A percentile compares a stretch with the other conserved stretches of the same genome.
Conservation (phyloP, 441 rosid genomes). For the Erodium moschatum region DNA sequence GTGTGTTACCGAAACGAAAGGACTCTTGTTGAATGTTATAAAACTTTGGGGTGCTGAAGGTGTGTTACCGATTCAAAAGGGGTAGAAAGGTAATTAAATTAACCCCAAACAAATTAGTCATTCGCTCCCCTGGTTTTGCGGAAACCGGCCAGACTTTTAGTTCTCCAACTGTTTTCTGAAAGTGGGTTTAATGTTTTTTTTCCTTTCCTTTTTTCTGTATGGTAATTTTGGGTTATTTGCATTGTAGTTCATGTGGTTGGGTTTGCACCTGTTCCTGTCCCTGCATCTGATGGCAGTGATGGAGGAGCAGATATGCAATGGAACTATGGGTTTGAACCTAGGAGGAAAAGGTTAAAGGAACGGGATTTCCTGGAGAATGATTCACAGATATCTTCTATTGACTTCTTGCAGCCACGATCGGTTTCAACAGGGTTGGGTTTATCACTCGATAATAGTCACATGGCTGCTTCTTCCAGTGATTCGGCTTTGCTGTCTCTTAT, state of each 20-base stretch:
- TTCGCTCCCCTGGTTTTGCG: too few relatives aligned
- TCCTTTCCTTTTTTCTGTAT: too few relatives aligned
- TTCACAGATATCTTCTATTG: constrained; percentile 68
- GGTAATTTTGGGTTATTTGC: not conserved
- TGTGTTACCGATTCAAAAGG: too few relatives aligned
- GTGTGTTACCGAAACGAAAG: too few relatives aligned
- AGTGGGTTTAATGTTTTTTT: too few relatives aligned
- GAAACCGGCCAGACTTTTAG: too few relatives aligned
- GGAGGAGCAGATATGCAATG: constrained; percentile 49
- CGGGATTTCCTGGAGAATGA: constrained; percentile 65
- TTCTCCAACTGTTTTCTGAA: not conserved
- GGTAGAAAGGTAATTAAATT: too few relatives aligned
- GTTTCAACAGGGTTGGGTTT: constrained; percentile 84
- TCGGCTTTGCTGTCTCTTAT: constrained; percentile 54
- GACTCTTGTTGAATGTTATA: too few relatives aligned
- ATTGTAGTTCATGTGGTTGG: constrained; percentile 67
- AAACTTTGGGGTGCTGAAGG: too few relatives aligned
- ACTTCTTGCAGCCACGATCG: constrained; percentile 54
- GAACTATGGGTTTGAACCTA: constrained; percentile 50
- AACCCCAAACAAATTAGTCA: too few relatives aligned
- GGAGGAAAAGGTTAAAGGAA: constrained; percentile 54
- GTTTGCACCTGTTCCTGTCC: constrained; percentile 49
- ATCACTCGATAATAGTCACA: constrained; percentile 57
- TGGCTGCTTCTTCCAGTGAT: constrained; percentile 46
- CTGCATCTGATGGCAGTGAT: constrained; percentile 45